Base-by-base conservation (phyloP, 805 yeast species). In the Lipomyces starkeyi region DNA sequence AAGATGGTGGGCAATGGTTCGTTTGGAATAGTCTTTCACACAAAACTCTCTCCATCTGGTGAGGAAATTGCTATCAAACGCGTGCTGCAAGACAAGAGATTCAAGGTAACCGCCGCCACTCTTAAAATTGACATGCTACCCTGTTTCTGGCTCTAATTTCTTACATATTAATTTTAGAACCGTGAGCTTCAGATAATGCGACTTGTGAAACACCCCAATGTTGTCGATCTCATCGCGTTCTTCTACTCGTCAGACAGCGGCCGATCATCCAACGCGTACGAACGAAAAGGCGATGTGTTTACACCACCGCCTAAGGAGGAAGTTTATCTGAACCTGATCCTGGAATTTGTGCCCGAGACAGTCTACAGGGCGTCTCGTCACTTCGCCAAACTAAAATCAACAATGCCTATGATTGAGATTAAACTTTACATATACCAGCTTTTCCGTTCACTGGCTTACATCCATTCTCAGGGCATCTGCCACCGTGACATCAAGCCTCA, bases 1-100 rank as follows among this genome's bases (percentile, higher is more conserved):
- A 90, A 91, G 73, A 93, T 93, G 84, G 95, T 94, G 55, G 99
- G 99, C n/a, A 96, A 91, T 79, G 99, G 99, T 11, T 93, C 98
- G n/a, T 95, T 95, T 81, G 99, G 99, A 2, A 93, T 93, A 43
- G 99, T 95, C n/a, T 93, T 92, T 77, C 95, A 91, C 73, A 92
- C 97, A 6, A 87, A 86, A 67, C 82, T 95, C 53, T 76, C 86
- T 69, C 93, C 94, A 20, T 84, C 90, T 27, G 87, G 90, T 68
- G 91, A 88, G 74, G 85, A 87, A 55, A 96, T 94, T 22, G 99
- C 99, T 61, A 92, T 95, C 77, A 95, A 95, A 80, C 86, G 97
- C 74, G 99, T 95, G n/a, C 83, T 94, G 32, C 98, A 95, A 78
- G 99, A 95, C 80, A 91, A 89, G 76, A 83, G 98, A 59, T 95